Evolutionary conservation across 73 alveolate species (phyloP).

Genomic region (Paramecium biaurelia): DNA sequence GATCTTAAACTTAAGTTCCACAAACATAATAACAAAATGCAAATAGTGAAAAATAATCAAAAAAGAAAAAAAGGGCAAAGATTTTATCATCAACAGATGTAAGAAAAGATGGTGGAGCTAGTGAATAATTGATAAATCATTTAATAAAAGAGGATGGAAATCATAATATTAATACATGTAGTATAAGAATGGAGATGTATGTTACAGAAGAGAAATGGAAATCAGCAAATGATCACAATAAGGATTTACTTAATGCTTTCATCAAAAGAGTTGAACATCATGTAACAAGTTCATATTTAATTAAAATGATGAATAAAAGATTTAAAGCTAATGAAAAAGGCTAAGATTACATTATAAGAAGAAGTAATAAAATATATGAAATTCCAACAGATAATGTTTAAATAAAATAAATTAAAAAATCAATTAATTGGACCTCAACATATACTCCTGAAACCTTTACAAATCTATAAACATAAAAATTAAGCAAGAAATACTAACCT

Average conservation of each 20-base stretch:
- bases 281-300: constrained; percentile 19
- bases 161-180: constrained; percentile 46
- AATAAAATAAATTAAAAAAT: neutral
- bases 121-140: constrained; percentile 21
- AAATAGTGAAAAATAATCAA: neutral
- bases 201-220: constrained; percentile 75
- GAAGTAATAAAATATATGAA: constrained; percentile 36
- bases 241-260: constrained; percentile 62
- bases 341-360: constrained; percentile 13
- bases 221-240: neutral
- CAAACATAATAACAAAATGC: neutral
- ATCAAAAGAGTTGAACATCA: constrained; percentile 66
- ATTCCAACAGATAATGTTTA: neutral
- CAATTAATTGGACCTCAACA: neutral
- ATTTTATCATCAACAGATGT: constrained; percentile 15
- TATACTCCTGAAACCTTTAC: neutral
- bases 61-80: constrained; percentile 23
- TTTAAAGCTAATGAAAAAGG: neutral
- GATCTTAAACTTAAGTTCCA: neutral
- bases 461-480: neutral
- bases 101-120: constrained; percentile 41
- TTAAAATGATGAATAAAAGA: constrained; percentile 67
- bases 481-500: neutral
- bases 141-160: constrained; percentile 12
- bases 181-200: constrained; percentile 75